phyloP scores from a whole-genome alignment of 1,139 yeast genomes.

The Hemisphaericaspora xylofermentans region DNA sequence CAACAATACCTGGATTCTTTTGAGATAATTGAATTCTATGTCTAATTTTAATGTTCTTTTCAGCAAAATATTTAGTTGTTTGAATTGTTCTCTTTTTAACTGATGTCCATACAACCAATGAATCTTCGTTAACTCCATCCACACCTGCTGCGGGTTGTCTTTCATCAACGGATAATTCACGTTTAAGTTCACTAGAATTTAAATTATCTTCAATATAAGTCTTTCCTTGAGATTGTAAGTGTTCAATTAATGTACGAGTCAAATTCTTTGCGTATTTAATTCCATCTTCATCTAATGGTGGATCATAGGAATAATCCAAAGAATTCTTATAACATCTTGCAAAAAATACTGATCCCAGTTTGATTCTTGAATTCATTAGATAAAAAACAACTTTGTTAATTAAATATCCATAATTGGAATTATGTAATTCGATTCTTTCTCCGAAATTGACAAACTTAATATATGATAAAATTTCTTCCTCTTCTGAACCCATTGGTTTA shows the following conservation, averaged over 20 bases:
- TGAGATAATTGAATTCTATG: constrained; percentile 85
- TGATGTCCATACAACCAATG: constrained; percentile 89
- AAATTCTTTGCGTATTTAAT: constrained; percentile 49
- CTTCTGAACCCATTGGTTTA: constrained; percentile 48
- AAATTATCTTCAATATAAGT: constrained; percentile 21
- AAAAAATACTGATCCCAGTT: constrained; percentile 82
- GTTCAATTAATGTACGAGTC: constrained; percentile 35
- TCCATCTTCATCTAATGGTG: constrained; percentile 64
- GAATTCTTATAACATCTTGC: constrained; percentile 75
- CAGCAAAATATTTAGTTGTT: constrained; percentile 67
- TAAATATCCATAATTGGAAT: constrained; percentile 82
- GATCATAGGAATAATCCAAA: constrained; percentile 58
- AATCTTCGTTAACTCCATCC: constrained; percentile 47
- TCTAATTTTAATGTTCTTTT: constrained; percentile 57
- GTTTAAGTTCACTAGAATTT: constrained; percentile 7
- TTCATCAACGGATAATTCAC: constrained; percentile 23
- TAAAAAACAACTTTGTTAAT: constrained; percentile 87
- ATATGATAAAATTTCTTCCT: constrained; percentile 56
- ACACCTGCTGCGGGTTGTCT: constrained; percentile 50
- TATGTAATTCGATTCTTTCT: constrained; percentile 76
- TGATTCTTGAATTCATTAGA: constrained; percentile 82
- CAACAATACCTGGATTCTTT: constrained; percentile 87
- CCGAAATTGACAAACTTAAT: constrained; percentile 89
- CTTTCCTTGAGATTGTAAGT: constrained; percentile 34
- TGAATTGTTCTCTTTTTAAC: constrained; percentile 82